Evolutionary conservation across 768 basidiomycete genomes (phyloP).

Genomic region (Dioszegia hungarica): DNA sequence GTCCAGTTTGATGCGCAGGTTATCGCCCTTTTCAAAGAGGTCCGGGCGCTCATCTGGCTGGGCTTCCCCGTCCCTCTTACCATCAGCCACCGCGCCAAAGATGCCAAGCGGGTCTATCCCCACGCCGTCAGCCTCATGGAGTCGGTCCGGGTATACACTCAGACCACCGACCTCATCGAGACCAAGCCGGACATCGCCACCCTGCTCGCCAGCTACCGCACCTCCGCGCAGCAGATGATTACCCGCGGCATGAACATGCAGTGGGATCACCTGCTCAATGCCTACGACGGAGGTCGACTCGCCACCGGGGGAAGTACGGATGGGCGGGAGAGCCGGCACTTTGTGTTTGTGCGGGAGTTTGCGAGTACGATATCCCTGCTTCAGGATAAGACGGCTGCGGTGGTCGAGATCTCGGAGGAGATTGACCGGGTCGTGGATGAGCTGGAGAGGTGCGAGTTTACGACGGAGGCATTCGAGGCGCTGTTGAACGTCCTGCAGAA

Average conservation of each 20-base stretch:
- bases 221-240: slow-evolving; percentile 90
- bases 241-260: slow-evolving; percentile 77
- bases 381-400: slow-evolving; percentile 93
- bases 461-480: slow-evolving; percentile 72
- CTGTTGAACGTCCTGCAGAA: slow-evolving; percentile 75
- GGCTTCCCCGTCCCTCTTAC: slow-evolving; percentile 93
- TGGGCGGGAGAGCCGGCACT: slow-evolving; percentile 77
- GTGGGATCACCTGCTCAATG: slow-evolving; percentile 95
- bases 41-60: slow-evolving; percentile 90
- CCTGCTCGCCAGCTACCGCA: slow-evolving; percentile 89
- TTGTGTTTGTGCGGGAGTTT: slow-evolving; percentile 91
- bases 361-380: slow-evolving; percentile 86
- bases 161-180: slow-evolving; percentile 87
- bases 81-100: slow-evolving; percentile 94
- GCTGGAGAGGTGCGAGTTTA: slow-evolving; percentile 78
- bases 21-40: slow-evolving; percentile 92
- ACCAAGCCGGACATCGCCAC: slow-evolving; percentile 86
- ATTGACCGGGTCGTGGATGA: slow-evolving; percentile 80
- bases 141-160: slow-evolving; percentile 94
- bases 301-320: slow-evolving; percentile 61
- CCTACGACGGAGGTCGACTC: slow-evolving; percentile 78
- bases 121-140: slow-evolving; percentile 92
- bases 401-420: slow-evolving; percentile 85
- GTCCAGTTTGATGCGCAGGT: slow-evolving; percentile 99
- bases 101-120: slow-evolving; percentile 95